Conservation (phyloP, 805 yeast species). For the Candida loeiensis region DNA sequence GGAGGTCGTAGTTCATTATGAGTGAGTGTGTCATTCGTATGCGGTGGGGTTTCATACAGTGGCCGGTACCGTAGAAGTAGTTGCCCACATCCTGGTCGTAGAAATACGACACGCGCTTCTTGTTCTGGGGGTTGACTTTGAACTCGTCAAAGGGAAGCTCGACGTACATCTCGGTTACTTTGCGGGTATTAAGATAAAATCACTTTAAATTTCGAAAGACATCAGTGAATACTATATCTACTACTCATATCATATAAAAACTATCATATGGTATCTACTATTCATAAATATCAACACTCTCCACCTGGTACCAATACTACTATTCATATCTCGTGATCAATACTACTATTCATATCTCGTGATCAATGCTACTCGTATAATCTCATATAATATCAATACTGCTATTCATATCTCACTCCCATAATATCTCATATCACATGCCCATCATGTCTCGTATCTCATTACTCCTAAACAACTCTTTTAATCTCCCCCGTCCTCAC, state of each 20-base stretch:
- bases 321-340: too few relatives aligned
- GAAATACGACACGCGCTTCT: slow-evolving; percentile 26
- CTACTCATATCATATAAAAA: background rate
- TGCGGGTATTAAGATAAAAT: background rate
- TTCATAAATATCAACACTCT: too few relatives aligned
- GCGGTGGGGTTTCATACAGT: slow-evolving; percentile 29
- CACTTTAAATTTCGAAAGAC: too few relatives aligned
- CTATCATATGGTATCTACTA: too few relatives aligned
- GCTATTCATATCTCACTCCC: too few relatives aligned
- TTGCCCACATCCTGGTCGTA: slow-evolving; percentile 28
- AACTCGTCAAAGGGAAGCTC: slow-evolving; percentile 28
- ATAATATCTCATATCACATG: too few relatives aligned
- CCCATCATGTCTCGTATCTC: too few relatives aligned
- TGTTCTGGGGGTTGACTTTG: slow-evolving; percentile 20
- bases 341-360: too few relatives aligned
- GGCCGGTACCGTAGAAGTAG: slow-evolving; percentile 29
- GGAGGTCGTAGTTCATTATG: slow-evolving; percentile 28
- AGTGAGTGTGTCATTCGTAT: slow-evolving; percentile 29
- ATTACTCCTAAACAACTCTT: slow-evolving; percentile 15
- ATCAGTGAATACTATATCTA: background rate
- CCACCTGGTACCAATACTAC: too few relatives aligned
- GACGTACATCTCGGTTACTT: slow-evolving; percentile 17
- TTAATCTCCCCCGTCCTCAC: slow-evolving; percentile 32
- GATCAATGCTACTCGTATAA: too few relatives aligned
- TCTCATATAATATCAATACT: too few relatives aligned